Conservation (phyloP, 306 rosid species). For the Spatholobus suberectus region DNA sequence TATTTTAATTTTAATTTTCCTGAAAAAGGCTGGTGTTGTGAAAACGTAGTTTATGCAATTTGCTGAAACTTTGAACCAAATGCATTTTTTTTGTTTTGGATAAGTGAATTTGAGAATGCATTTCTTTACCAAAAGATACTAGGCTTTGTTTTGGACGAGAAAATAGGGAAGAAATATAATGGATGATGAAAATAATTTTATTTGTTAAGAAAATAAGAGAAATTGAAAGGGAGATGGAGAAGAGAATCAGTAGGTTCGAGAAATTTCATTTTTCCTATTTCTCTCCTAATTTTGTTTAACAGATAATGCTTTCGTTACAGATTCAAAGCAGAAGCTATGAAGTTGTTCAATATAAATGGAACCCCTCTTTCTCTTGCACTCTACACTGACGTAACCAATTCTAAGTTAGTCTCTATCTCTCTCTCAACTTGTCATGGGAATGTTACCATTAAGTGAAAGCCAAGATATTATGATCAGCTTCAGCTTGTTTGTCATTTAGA, state of each 20-base stretch:
- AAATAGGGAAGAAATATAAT: background rate
- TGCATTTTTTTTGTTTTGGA: too few relatives aligned
- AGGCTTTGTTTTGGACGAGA: background rate
- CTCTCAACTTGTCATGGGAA: background rate
- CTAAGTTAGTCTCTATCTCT: constrained; percentile 60
- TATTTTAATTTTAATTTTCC: too few relatives aligned
- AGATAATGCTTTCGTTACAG: background rate
- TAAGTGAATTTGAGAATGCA: too few relatives aligned
- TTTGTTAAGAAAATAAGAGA: background rate
- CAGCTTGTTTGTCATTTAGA: too few relatives aligned
- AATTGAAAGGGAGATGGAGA: constrained; percentile 1
- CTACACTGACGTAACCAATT: constrained; percentile 75
- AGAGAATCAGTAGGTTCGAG: background rate
- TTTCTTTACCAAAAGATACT: too few relatives aligned
- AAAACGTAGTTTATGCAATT: too few relatives aligned
- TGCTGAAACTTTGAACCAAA: too few relatives aligned
- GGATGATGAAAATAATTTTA: background rate
- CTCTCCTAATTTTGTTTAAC: background rate
- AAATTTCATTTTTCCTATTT: background rate
- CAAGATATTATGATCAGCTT: too few relatives aligned
- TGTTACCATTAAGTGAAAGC: constrained; percentile 12
- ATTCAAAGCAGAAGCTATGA: constrained; percentile 58
- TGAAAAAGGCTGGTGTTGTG: too few relatives aligned
- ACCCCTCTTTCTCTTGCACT: constrained; percentile 67
- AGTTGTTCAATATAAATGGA: constrained; percentile 64